These are phyloP conservation scores for Alectoria sarmentosa DNA, from an alignment of 495 filamentous ascomycete species.

Conservation along the genomic window DNA sequence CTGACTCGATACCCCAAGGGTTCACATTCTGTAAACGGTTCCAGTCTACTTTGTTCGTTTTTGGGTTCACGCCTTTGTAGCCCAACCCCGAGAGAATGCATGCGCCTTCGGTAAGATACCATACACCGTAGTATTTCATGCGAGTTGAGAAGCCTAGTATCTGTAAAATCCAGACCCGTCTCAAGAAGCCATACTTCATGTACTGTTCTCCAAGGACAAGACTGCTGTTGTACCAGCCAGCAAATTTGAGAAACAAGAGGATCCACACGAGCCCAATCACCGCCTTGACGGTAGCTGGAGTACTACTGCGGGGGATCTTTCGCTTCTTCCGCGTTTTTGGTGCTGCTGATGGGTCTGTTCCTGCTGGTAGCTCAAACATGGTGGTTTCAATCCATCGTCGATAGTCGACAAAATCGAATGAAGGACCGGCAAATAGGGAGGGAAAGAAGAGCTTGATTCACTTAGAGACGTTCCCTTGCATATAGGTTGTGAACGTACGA, in stretches of 20 bases:
- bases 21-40: conserved; percentile 82
- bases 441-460: conserved; percentile 74
- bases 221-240: conserved; percentile 53
- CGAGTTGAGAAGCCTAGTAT: conserved; percentile 75
- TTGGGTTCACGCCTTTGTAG: conserved; percentile 84
- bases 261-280: conserved; percentile 71
- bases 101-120: conserved; percentile 86
- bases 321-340: conserved; percentile 86
- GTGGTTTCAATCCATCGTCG: conserved; percentile 84
- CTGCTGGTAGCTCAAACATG: conserved; percentile 83
- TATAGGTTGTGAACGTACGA: conserved; percentile 35
- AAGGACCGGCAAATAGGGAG: conserved; percentile 74
- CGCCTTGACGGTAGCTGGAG: conserved; percentile 74
- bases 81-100: conserved; percentile 92
- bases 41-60: conserved; percentile 79
- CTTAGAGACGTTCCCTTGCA: conserved; percentile 7
- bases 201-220: conserved; percentile 55
- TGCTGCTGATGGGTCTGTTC: conserved; percentile 68
- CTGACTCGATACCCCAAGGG: conserved; percentile 72
- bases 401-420: conserved; percentile 93
- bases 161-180: conserved; percentile 68
- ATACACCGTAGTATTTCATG: conserved; percentile 93
- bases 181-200: conserved; percentile 57
- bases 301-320: conserved; percentile 87
- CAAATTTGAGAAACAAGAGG: conserved; percentile 65